Conservation (phyloP, 78 protist species). For the Dictyostelium intermedium region DNA sequence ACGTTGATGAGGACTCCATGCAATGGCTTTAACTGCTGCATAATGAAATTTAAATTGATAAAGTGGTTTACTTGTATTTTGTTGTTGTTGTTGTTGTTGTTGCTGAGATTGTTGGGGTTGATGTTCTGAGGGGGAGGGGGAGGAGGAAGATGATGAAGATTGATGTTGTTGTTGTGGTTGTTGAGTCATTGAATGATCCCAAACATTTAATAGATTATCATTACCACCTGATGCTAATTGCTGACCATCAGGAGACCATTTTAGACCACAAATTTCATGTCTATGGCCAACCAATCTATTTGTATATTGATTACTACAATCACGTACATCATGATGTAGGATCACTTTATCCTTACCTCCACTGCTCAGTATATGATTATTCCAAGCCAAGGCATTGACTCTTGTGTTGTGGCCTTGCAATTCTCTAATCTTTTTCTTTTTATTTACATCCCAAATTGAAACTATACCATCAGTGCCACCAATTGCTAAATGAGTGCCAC, state of each 20-base stretch:
- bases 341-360: constrained; percentile 87
- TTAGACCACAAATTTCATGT: constrained; percentile 98
- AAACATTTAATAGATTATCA: constrained; percentile 96
- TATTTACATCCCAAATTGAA: constrained; percentile 93
- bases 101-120: neutral
- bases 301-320: neutral
- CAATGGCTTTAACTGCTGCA: constrained; percentile 99
- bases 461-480: constrained; percentile 89
- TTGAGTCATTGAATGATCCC: constrained; percentile 72
- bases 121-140: constrained; percentile 1
- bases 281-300: constrained; percentile 86
- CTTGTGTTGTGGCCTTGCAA: constrained; percentile 89
- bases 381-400: constrained; percentile 95
- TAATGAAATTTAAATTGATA: constrained; percentile 82
- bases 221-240: constrained; percentile 99
- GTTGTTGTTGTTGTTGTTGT: neutral
- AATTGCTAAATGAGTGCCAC: constrained; percentile 87
- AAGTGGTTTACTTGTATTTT: constrained; percentile 37
- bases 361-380: constrained; percentile 77
- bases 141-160: too few relatives aligned
- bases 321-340: constrained; percentile 93
- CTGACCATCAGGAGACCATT: constrained; percentile 95
- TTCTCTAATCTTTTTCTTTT: constrained; percentile 64
- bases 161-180: neutral
- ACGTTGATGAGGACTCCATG: constrained; percentile 97